phyloP scores from a whole-genome alignment of 768 basidiomycete genomes.

The Austroboletus eburneus region DNA sequence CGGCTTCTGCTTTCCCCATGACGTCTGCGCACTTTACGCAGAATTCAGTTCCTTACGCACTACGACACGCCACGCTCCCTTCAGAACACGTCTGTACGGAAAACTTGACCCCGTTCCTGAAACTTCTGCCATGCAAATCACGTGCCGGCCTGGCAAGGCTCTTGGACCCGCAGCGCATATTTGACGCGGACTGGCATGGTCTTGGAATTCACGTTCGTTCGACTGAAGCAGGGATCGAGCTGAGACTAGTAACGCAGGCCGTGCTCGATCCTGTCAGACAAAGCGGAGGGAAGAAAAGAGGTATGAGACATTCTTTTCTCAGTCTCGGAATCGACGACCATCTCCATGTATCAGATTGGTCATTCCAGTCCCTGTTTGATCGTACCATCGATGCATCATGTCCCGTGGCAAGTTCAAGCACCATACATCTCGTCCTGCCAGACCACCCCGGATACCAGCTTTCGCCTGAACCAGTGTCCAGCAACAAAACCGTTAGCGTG shows the following conservation, averaged over 20 bases:
- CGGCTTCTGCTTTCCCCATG: constrained; percentile 57
- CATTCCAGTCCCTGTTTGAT: constrained; percentile 63
- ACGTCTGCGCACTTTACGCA: constrained; percentile 49
- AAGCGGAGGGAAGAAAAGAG: constrained; percentile 48
- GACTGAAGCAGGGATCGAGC: constrained; percentile 54
- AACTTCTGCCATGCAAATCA: constrained; percentile 90
- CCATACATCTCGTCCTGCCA: constrained; percentile 48
- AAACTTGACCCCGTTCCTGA: constrained; percentile 93
- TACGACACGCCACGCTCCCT: constrained; percentile 74
- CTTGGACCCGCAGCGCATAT: constrained; percentile 79
- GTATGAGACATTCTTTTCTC: constrained; percentile 33
- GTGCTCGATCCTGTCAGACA: constrained; percentile 74
- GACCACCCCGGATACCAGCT: constrained; percentile 40
- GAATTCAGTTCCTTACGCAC: constrained; percentile 39
- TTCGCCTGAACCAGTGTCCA: constrained; percentile 45
- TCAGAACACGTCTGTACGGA: constrained; percentile 95
- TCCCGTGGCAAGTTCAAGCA: constrained; percentile 64
- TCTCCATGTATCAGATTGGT: constrained; percentile 66
- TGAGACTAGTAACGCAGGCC: constrained; percentile 66
- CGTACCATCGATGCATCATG: constrained; percentile 60
- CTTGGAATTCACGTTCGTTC: constrained; percentile 76
- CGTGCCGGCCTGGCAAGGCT: constrained; percentile 78
- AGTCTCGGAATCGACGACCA: too few species aligned
- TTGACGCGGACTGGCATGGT: constrained; percentile 91
- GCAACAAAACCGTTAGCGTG: constrained; percentile 34